A percentile compares a stretch with the other conserved stretches of the same genome.
Evolutionary conservation across 2,329 filamentous ascomycete species (phyloP).

Genomic region (Reticulascus tulasneorum): DNA sequence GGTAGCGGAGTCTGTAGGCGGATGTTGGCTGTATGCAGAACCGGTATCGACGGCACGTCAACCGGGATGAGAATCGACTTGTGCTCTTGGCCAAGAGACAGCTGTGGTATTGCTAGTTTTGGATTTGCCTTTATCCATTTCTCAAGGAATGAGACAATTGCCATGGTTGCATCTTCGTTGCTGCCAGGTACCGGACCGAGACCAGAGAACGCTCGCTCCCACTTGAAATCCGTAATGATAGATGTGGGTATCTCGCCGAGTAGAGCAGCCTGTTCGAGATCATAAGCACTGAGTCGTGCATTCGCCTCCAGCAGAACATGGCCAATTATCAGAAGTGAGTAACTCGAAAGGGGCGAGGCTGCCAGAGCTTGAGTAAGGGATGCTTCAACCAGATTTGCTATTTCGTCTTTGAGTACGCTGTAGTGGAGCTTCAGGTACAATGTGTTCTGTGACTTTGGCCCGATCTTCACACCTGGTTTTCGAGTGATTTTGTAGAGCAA

Average conservation of each 20-base stretch:
- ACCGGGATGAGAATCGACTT: constrained; percentile 81
- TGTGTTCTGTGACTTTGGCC: constrained; percentile 34
- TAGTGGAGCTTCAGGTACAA: constrained; percentile 73
- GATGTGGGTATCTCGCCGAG: constrained; percentile 47
- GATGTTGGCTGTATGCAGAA: constrained; percentile 77
- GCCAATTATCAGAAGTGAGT: constrained; percentile 42
- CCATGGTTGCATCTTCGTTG: constrained; percentile 23
- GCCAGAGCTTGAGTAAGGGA: constrained; percentile 38
- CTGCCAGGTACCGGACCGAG: constrained; percentile 38
- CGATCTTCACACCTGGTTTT: constrained; percentile 32
- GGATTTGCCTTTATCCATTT: constrained; percentile 33
- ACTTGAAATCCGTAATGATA: constrained; percentile 41
- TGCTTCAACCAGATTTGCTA: constrained; percentile 46
- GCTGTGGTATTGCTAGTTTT: constrained; percentile 25
- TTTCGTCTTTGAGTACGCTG: constrained; percentile 70
- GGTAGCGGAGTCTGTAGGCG: constrained; percentile 36
- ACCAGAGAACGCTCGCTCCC: constrained; percentile 46
- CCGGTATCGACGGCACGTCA: constrained; percentile 76
- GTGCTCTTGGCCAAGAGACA: constrained; percentile 21
- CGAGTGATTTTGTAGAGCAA: constrained; percentile 74
- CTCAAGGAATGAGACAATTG: constrained; percentile 28
- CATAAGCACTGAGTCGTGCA: constrained; percentile 39
- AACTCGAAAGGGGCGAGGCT: constrained; percentile 38
- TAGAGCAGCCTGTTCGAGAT: constrained; percentile 55
- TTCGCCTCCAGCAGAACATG: constrained; percentile 41